phyloP scores from a whole-genome alignment of 2,329 filamentous ascomycete genomes.

The Penicillium olsonii region DNA sequence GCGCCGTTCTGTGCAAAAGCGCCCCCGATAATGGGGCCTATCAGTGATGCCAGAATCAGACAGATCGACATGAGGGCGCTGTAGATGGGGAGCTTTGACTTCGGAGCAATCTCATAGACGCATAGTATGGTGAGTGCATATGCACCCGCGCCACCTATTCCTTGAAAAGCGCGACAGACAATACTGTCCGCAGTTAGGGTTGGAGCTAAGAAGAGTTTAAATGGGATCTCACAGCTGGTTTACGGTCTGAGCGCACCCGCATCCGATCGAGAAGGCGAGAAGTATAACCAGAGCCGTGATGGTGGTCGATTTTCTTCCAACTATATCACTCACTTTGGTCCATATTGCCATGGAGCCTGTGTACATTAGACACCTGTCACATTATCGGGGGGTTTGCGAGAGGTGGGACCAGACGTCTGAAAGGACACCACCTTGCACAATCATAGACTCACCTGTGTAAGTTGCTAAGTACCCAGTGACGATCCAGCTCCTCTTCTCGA shows the following conservation, averaged over 20 bases:
- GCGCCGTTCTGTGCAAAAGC: constrained; percentile 21
- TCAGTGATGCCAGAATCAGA: constrained; percentile 24
- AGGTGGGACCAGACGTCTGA: not conserved
- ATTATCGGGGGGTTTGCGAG: not conserved
- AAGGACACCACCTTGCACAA: not conserved
- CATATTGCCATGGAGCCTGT: constrained; percentile 34
- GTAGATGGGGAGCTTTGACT: constrained; percentile 23
- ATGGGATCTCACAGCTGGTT: constrained; percentile 27
- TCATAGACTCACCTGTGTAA: constrained; percentile 28
- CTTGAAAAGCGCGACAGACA: constrained; percentile 34
- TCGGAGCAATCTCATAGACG: constrained; percentile 33
- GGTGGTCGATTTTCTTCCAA: constrained; percentile 30
- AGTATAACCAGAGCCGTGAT: constrained; percentile 30
- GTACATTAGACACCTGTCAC: not conserved
- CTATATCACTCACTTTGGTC: constrained; percentile 36
- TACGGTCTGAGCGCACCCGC: constrained; percentile 32
- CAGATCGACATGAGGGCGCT: constrained; percentile 26
- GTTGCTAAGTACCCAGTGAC: constrained; percentile 38
- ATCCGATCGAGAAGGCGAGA: constrained; percentile 34
- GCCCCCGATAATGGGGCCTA: constrained; percentile 29
- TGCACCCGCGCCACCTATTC: constrained; percentile 35
- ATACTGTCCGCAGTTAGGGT: constrained; percentile 24
- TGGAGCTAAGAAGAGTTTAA: not conserved
- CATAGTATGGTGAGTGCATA: constrained; percentile 31
- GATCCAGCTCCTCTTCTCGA: constrained; percentile 37